A percentile compares a stretch with the other conserved stretches of the same genome.
phyloP scores from a whole-genome alignment of 345 rosid species.

The Erodium maritimum region DNA sequence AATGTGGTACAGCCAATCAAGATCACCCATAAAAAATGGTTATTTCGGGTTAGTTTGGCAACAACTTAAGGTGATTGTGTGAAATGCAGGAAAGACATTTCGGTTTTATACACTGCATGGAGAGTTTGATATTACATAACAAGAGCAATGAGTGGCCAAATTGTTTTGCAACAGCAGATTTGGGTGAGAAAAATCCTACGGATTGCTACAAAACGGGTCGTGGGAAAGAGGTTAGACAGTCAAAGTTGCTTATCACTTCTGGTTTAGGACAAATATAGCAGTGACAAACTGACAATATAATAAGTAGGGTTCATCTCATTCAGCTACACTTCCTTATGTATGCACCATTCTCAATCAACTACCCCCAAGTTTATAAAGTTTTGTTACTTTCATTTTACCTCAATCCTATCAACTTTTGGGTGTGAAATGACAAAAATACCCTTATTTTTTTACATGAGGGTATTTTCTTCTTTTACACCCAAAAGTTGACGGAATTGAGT shows the following conservation, averaged over 20 bases:
- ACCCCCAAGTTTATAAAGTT: no score
- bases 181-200: slow-evolving; percentile 14
- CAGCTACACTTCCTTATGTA: no score
- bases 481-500: no score
- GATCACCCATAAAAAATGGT: not conserved
- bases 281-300: no score
- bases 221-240: slow-evolving; percentile 24
- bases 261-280: not conserved
- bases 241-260: not conserved
- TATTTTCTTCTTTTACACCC: no score
- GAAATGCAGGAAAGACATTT: slow-evolving; percentile 28
- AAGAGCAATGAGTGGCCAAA: slow-evolving; percentile 15
- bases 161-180: slow-evolving; percentile 11
- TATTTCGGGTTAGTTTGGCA: not conserved
- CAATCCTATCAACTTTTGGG: no score
- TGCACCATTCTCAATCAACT: no score
- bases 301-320: no score
- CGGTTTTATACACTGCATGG: slow-evolving; percentile 29
- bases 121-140: slow-evolving; percentile 3
- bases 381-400: no score
- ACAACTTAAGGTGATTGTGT: not conserved
- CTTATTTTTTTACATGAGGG: no score
- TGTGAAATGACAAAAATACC: no score
- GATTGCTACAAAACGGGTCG: slow-evolving; percentile 26
- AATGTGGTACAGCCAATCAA: slow-evolving; percentile 17